Base-by-base conservation (phyloP, 2,329 filamentous ascomycete genomes). In the Claviceps arundinis region DNA sequence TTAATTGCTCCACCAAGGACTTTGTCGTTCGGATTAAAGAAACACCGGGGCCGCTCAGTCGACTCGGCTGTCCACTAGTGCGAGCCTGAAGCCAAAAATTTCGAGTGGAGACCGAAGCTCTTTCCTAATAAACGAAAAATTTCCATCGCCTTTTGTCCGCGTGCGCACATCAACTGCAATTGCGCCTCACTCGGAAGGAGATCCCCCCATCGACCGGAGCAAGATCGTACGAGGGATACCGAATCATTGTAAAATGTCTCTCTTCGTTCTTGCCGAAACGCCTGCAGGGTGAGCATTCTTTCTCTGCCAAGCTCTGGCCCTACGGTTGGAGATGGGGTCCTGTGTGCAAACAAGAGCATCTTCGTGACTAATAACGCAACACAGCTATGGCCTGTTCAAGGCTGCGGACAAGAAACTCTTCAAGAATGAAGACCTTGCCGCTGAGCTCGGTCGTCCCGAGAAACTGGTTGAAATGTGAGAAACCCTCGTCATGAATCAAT, bases 341-440 rank as follows among this genome's bases (percentile, higher is more conserved):
- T 24, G 30, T 19, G 41, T 30, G 19, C n/a, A 34, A 41, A 37
- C 8, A 11, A 14, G 44, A 48, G 5, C 24, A 13, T 43, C 30
- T 34, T 34, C 8, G 40, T 52, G 46, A 56, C 68, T 70, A 65
- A 66, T 70, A 65, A 66, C 64, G 58, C 58, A 55, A 53, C 58
- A 60, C 62, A 95, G 93, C 69, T 97, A 97, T 76, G 93, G 90
- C 71, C 82, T 98, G 69, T 89, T 98, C 76, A 97, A 98, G 79
- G 87, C 91, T 62, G 89, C 90, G 70, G 91, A 97, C 80, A 97
- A 96, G 82, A 97, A 97, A 77, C 80, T 97, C 55, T 77, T 98
- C 59, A 93, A 95, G 71, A 84, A 86, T 64, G 85, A 91, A 71
- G 83, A 90, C 65, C 72, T 95, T 57, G 78, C 80, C 51, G 77